These are phyloP conservation scores for Vanderwaltozyma verrucispora DNA, from an alignment of 805 yeast genomes.

Conservation along the genomic window DNA sequence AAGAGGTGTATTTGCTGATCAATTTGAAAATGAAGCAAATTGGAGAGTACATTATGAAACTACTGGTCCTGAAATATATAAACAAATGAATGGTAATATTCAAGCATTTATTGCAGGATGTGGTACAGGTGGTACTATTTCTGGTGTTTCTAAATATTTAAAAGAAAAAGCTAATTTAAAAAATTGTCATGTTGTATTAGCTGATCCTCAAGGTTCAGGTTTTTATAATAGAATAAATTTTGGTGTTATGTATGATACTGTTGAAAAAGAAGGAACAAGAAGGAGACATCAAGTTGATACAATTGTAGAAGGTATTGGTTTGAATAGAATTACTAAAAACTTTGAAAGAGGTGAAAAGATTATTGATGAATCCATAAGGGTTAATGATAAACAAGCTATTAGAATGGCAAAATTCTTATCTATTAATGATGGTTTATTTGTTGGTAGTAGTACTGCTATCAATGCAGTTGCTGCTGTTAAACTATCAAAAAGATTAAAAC, in stretches of 20 bases:
- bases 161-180: constrained; percentile 43
- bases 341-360: constrained; percentile 57
- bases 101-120: constrained; percentile 84
- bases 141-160: constrained; percentile 78
- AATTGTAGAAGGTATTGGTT: constrained; percentile 84
- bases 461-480: constrained; percentile 83
- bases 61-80: constrained; percentile 90
- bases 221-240: constrained; percentile 70
- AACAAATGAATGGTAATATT: constrained; percentile 52
- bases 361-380: constrained; percentile 73
- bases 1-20: constrained; percentile 81
- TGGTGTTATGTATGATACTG: constrained; percentile 89
- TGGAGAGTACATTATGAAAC: constrained; percentile 75
- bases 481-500: constrained; percentile 37
- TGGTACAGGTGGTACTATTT: constrained; percentile 94
- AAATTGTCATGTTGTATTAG: constrained; percentile 47
- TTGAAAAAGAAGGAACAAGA: constrained; percentile 86
- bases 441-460: constrained; percentile 90
- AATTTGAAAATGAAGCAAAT: constrained; percentile 85
- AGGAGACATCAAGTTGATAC: constrained; percentile 96
- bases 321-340: constrained; percentile 78
- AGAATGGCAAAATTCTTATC: constrained; percentile 81
- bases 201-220: constrained; percentile 97
- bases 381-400: constrained; percentile 69
- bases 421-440: constrained; percentile 76